Conservation (phyloP, 345 rosid genomes). For the Eucalyptus curtisii region DNA sequence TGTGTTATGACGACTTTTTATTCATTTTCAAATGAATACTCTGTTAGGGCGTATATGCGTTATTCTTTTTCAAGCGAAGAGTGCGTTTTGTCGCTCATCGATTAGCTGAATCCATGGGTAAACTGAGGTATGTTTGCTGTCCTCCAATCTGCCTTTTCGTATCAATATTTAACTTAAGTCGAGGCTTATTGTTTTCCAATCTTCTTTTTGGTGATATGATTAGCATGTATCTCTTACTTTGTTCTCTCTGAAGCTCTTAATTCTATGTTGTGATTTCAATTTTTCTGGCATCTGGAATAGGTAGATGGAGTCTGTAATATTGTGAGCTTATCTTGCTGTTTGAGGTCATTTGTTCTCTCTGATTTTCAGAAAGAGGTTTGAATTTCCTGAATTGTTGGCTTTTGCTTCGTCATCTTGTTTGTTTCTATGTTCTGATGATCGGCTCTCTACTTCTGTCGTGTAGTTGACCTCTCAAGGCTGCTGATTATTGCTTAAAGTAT, state of each 20-base stretch:
- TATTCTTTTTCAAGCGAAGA: slow-evolving; percentile 85
- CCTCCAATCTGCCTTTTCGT: neutral
- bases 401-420: neutral
- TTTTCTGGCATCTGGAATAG: neutral
- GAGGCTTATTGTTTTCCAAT: neutral
- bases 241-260: neutral
- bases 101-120: slow-evolving; percentile 82
- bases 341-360: neutral
- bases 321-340: neutral
- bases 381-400: neutral
- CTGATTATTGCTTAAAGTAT: neutral
- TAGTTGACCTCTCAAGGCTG: neutral
- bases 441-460: neutral
- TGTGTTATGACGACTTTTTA: neutral
- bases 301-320: neutral
- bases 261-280: neutral
- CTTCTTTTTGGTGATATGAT: neutral
- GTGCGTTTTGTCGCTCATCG: slow-evolving; percentile 79
- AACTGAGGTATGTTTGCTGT: slow-evolving; percentile 49
- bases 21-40: neutral
- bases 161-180: neutral
- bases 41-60: slow-evolving; percentile 74
- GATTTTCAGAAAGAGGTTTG: neutral
- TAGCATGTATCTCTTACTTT: neutral
- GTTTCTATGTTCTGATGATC: neutral